These are phyloP conservation scores for Talaromyces sp. DNA, from an alignment of 2,329 filamentous ascomycete genomes.

Conservation along the genomic window DNA sequence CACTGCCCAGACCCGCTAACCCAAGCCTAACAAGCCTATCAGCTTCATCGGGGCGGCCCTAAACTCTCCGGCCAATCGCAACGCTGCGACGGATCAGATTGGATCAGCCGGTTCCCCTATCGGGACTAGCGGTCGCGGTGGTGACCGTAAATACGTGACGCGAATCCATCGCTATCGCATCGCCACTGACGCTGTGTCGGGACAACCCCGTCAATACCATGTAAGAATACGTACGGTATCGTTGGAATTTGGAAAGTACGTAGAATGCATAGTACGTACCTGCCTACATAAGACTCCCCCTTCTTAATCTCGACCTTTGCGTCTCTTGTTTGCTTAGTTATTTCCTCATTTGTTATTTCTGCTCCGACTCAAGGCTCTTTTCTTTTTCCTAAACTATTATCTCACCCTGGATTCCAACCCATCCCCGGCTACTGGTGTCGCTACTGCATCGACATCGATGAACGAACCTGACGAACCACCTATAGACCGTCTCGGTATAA, in stretches of 20 bases:
- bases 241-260: no score
- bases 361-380: neutral
- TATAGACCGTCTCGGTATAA: conserved; percentile 52
- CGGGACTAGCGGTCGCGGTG: neutral
- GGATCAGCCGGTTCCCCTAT: neutral
- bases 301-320: neutral
- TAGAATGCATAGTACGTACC: neutral
- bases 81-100: neutral
- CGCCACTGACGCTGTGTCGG: conserved; percentile 2
- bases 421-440: neutral
- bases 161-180: neutral
- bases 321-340: neutral
- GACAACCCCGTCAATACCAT: neutral
- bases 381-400: neutral
- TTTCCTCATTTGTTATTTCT: neutral
- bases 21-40: neutral
- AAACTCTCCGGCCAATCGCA: neutral
- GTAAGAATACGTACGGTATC: no score
- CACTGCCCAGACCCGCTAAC: conserved; percentile 12
- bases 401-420: conserved; percentile 1
- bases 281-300: neutral
- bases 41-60: conserved; percentile 5
- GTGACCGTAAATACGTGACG: neutral
- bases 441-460: conserved; percentile 42
- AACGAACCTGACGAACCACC: conserved; percentile 54